Conservation (phyloP, 371 early-diverging fungal species). For the Mucor racemosus region DNA sequence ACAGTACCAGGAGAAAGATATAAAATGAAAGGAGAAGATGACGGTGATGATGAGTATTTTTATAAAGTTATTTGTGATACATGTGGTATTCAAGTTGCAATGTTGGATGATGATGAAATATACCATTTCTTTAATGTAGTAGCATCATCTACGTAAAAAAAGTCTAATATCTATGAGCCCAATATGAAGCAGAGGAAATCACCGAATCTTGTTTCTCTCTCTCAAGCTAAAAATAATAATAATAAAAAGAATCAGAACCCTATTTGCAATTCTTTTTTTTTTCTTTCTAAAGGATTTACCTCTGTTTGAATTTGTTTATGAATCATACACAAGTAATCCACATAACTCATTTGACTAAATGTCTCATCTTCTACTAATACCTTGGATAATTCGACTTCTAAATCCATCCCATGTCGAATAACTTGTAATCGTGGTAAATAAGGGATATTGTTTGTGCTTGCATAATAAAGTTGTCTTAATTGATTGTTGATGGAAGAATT, state of each 20-base stretch:
- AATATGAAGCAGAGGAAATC: slow-evolving; percentile 32
- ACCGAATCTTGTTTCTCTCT: slow-evolving; percentile 35
- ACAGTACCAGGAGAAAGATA: slow-evolving; percentile 46
- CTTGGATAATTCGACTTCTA: slow-evolving; percentile 69
- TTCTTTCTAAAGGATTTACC: slow-evolving; percentile 36
- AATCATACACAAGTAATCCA: slow-evolving; percentile 88
- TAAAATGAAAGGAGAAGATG: slow-evolving; percentile 23
- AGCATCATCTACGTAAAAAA: slow-evolving; percentile 29
- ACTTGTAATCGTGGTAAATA: slow-evolving; percentile 50
- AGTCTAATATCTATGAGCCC: slow-evolving; percentile 36
- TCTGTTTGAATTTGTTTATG: slow-evolving; percentile 88
- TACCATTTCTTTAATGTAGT: slow-evolving; percentile 76
- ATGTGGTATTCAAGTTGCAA: slow-evolving; percentile 69
- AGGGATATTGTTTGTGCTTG: slow-evolving; percentile 5
- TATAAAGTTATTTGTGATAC: slow-evolving; percentile 63
- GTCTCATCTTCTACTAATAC: slow-evolving; percentile 83
- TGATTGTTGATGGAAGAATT: slow-evolving; percentile 7
- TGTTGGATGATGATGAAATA: slow-evolving; percentile 70
- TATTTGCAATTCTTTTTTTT: too few species aligned
- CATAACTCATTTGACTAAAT: slow-evolving; percentile 85
- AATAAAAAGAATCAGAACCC: neutral
- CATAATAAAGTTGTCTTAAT: slow-evolving; percentile 12
- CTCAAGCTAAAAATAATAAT: slow-evolving; percentile 32
- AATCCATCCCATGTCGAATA: slow-evolving; percentile 68
- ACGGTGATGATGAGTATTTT: slow-evolving; percentile 45